These are phyloP conservation scores for Diddensiella santjacobensis DNA, from an alignment of 805 yeast genomes.

Conservation along the genomic window DNA sequence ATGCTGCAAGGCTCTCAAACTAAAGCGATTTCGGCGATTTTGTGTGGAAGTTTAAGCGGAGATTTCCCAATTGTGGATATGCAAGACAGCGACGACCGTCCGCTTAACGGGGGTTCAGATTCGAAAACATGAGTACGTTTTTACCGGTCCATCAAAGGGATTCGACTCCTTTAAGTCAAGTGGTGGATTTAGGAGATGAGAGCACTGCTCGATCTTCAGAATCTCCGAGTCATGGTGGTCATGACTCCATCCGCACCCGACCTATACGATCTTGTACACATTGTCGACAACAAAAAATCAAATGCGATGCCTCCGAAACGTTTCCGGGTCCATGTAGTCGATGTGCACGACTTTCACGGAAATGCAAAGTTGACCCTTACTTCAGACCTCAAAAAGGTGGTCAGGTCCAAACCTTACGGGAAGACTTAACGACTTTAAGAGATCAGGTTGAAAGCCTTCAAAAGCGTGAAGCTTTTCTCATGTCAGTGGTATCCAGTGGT, in stretches of 20 bases:
- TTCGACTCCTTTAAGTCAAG: not conserved
- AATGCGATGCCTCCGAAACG: constrained; percentile 83
- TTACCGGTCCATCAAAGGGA: not conserved
- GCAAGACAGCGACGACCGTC: too few relatives aligned
- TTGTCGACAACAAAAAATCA: constrained; percentile 91
- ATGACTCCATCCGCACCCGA: constrained; percentile 47
- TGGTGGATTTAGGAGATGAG: not conserved
- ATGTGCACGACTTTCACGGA: constrained; percentile 73
- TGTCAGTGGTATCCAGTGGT: constrained; percentile 13
- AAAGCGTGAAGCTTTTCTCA: constrained; percentile 20
- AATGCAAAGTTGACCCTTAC: constrained; percentile 86
- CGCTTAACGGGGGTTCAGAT: not conserved
- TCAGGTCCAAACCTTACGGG: constrained; percentile 76
- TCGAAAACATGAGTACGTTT: not conserved
- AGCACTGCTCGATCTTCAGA: not conserved
- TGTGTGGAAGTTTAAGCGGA: too few relatives aligned
- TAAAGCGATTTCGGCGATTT: too few relatives aligned
- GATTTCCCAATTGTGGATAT: too few relatives aligned
- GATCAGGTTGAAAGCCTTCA: constrained; percentile 44
- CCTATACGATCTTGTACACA: constrained; percentile 93
- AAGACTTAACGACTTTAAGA: constrained; percentile 65
- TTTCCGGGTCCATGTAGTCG: constrained; percentile 79
- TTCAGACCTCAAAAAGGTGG: constrained; percentile 90
- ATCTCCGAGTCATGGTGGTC: not conserved
- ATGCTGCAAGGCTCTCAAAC: too few relatives aligned